Conservation (phyloP, 2,329 filamentous ascomycete species). For the Myotisia sp. region DNA sequence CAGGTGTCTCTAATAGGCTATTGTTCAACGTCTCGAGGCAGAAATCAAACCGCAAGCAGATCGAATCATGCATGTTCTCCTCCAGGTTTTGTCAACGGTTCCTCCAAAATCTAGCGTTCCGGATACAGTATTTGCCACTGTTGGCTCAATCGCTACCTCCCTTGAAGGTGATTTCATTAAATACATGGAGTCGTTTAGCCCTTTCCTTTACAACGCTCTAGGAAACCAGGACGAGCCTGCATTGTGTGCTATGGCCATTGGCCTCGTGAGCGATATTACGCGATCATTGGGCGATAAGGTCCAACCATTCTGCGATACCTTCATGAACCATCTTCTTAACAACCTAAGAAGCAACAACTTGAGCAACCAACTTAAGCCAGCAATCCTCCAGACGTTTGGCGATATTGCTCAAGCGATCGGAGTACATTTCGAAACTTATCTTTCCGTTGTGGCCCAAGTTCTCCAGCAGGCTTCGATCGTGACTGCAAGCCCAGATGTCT, state of each 20-base stretch:
- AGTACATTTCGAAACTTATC: slow-evolving; percentile 81
- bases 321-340: slow-evolving; percentile 95
- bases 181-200: slow-evolving; percentile 93
- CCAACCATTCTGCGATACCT: slow-evolving; percentile 88
- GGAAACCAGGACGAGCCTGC: slow-evolving; percentile 90
- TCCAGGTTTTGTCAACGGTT: slow-evolving; percentile 64
- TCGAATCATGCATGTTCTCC: slow-evolving; percentile 78
- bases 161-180: slow-evolving; percentile 86
- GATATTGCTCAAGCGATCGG: slow-evolving; percentile 93
- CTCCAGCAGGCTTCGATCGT: slow-evolving; percentile 84
- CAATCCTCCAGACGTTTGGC: slow-evolving; percentile 93
- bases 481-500: slow-evolving; percentile 61
- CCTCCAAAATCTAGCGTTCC: slow-evolving; percentile 84
- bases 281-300: slow-evolving; percentile 79
- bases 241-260: slow-evolving; percentile 93
- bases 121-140: slow-evolving; percentile 80
- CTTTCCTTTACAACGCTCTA: slow-evolving; percentile 85
- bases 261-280: slow-evolving; percentile 90
- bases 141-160: slow-evolving; percentile 81
- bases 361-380: slow-evolving; percentile 93
- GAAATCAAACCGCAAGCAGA: slow-evolving; percentile 85
- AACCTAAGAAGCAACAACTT: slow-evolving; percentile 79
- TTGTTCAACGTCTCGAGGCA: slow-evolving; percentile 78
- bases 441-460: slow-evolving; percentile 82
- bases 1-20: slow-evolving; percentile 40